Conservation (phyloP, 2,329 filamentous ascomycete species). For the Aspergillus aculeatus region DNA sequence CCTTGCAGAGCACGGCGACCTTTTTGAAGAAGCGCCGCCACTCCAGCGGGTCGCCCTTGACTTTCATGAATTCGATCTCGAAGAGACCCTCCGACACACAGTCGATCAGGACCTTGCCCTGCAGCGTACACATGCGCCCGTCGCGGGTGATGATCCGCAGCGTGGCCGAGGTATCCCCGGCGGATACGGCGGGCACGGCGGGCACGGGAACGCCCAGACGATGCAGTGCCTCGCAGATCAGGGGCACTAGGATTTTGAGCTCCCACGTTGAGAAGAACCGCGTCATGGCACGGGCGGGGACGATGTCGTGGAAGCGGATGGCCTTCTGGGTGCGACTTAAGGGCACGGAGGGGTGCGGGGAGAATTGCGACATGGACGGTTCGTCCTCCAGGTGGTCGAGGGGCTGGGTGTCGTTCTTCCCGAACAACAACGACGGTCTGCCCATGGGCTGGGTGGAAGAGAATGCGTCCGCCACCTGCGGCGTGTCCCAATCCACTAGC, state of each 20-base stretch:
- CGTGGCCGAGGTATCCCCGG: conserved; percentile 54
- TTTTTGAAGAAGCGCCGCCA: conserved; percentile 98
- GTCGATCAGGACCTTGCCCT: conserved; percentile 47
- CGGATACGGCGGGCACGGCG: conserved; percentile 44
- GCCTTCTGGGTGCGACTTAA: conserved; percentile 86
- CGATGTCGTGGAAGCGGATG: conserved; percentile 83
- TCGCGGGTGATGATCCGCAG: conserved; percentile 71
- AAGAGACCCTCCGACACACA: conserved; percentile 60
- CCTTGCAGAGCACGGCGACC: conserved; percentile 81
- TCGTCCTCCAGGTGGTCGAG: conserved; percentile 75
- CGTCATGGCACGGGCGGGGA: conserved; percentile 81
- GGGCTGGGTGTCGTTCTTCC: conserved; percentile 44
- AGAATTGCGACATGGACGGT: conserved; percentile 81
- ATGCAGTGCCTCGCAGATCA: conserved; percentile 78
- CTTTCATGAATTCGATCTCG: conserved; percentile 88
- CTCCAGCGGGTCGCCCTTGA: conserved; percentile 92
- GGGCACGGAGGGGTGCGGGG: conserved; percentile 72
- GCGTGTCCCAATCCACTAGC: conserved; percentile 85
- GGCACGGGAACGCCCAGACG: conserved; percentile 77
- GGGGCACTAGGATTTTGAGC: conserved; percentile 70
- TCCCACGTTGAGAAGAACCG: conserved; percentile 88
- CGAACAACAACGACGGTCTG: conserved; percentile 31
- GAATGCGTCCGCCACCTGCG: conserved; percentile 52
- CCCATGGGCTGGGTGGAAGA: conserved; percentile 50
- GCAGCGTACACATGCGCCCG: conserved; percentile 49